phyloP scores from a whole-genome alignment of 768 basidiomycete species.

The Boletus pseudopeckii region DNA sequence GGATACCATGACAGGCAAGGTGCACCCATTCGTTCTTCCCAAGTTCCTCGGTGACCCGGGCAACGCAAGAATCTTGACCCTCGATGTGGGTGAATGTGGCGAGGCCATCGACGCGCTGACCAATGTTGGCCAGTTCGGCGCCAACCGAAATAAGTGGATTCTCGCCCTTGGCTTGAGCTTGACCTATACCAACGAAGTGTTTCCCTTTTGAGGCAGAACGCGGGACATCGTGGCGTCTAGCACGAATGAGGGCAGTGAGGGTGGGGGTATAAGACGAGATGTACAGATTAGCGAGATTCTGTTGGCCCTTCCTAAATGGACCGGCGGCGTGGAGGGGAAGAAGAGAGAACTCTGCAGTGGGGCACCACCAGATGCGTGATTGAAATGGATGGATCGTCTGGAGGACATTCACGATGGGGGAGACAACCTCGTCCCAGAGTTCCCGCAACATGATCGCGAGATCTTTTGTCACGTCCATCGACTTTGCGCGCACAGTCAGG shows the following conservation, averaged over 20 bases:
- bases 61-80: not conserved
- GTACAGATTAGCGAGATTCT: conserved; percentile 6
- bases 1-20: conserved; percentile 25
- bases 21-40: conserved; percentile 18
- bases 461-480: not conserved
- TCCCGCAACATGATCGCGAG: not conserved
- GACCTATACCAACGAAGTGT: not conserved
- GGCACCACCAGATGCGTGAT: not conserved
- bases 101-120: not conserved
- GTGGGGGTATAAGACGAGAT: conserved; percentile 18
- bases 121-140: not conserved
- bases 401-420: not conserved
- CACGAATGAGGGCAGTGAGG: conserved; percentile 7
- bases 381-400: not conserved
- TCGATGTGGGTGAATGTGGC: not conserved
- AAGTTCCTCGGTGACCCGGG: not conserved
- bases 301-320: not conserved
- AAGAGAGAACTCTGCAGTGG: not conserved
- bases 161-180: not conserved
- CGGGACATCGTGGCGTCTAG: not conserved
- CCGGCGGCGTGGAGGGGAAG: not conserved
- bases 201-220: not conserved
- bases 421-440: not conserved
- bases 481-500: not conserved
- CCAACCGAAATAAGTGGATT: not conserved